Conservation (phyloP, 2,329 filamentous ascomycete species). For the Aspergillus sp. region DNA sequence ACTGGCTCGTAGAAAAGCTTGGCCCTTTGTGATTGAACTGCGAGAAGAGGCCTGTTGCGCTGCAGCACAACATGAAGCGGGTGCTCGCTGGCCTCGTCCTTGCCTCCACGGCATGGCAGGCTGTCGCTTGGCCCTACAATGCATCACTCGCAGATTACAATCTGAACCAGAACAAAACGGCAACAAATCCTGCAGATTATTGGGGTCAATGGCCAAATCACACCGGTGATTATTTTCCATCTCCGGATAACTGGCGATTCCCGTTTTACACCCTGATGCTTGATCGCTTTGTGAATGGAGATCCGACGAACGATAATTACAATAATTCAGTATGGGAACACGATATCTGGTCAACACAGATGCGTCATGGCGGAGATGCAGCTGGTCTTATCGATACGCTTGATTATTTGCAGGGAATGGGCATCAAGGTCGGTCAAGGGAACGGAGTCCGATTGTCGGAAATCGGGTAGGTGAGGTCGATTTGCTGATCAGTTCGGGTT, state of each 20-base stretch:
- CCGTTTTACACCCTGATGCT: slow-evolving; percentile 66
- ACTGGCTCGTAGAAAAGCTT: too few relatives aligned
- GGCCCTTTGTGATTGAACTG: too few relatives aligned
- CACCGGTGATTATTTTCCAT: slow-evolving; percentile 47
- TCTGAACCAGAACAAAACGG: slow-evolving; percentile 60
- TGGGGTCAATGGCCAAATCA: slow-evolving; percentile 57
- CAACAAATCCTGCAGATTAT: slow-evolving; percentile 59
- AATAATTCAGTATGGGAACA: slow-evolving; percentile 63
- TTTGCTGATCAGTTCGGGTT: neutral
- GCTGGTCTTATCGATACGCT: slow-evolving; percentile 58
- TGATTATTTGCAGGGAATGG: slow-evolving; percentile 65
- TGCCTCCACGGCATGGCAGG: slow-evolving; percentile 24
- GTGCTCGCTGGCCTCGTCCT: slow-evolving; percentile 23
- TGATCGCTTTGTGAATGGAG: slow-evolving; percentile 64
- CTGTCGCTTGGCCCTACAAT: slow-evolving; percentile 48
- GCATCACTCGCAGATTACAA: slow-evolving; percentile 56
- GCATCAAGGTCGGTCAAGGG: slow-evolving; percentile 52
- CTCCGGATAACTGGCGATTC: slow-evolving; percentile 64
- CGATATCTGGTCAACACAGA: slow-evolving; percentile 60
- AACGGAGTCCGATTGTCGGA: neutral
- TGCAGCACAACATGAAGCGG: slow-evolving; percentile 28
- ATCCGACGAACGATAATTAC: slow-evolving; percentile 63
- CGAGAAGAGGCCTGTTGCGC: neutral
- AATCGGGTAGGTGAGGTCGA: neutral
- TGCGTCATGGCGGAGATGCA: slow-evolving; percentile 63